Evolutionary conservation across 2,329 filamentous ascomycete genomes (phyloP), one percentile per base, ranked within the genome.

Genomic region (Lachnellula suecica): DNA sequence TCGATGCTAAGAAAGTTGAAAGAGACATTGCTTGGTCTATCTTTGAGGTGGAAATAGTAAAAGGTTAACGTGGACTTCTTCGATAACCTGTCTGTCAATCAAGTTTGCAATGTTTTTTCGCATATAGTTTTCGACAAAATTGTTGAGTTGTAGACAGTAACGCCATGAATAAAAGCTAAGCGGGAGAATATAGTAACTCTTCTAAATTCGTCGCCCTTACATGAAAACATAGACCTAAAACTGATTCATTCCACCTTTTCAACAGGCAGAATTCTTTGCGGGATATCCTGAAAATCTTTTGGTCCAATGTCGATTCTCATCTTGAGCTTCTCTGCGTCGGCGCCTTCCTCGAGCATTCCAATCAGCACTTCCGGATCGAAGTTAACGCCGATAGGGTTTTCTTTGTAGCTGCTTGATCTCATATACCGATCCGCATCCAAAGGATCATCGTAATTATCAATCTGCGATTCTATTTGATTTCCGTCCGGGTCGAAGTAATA

Each of bases 401-500:
- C 56, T 0, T 23, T 54, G 50, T 76, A 76, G 9, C 62, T 62
- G 1, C 64, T 45, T 0, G 59, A 51, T 20, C 13, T 43, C 73
- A 81, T 75, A 55, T 68, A 78, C 9, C 53, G 63, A 1, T 56
- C 69, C 0, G 72, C 70, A 29, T 74, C 74, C 22, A 68, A 66
- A 1, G 51, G 51, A 0, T 63, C 68, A 4, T 69, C 67, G 47
- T 75, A 74, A 44, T 72, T 73, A 51, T 76, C 72, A 2, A 76
- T 71, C 58, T 78, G 74, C 4, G 68, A 71, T 64, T 79, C 77
- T 25, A 79, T 47, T 57, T 65, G 56, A 60, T 78, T 79, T 11
- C 74, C 73, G 59, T 79, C 75, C 4, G 75, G 76, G 59, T 79
- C 76, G 7, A 56, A 52, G 59, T 79, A 79, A 61, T 79, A 79